These are phyloP conservation scores for Taphrina wiesneri DNA, from an alignment of 1,139 yeast species.

Conservation along the genomic window DNA sequence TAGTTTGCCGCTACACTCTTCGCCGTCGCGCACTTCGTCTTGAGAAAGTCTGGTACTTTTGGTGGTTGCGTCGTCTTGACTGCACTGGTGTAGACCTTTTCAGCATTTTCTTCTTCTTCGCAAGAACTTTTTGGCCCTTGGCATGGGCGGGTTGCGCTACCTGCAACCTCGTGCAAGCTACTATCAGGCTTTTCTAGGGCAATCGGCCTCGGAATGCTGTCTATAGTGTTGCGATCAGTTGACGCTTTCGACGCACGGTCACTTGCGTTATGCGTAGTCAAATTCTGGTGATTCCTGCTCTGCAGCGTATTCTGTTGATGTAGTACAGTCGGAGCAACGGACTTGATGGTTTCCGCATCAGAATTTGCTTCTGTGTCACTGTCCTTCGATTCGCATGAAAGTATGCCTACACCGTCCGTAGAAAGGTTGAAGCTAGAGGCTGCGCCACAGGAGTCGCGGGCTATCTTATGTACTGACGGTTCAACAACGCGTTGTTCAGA, in stretches of 20 bases:
- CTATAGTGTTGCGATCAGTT: neutral
- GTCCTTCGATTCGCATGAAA: neutral
- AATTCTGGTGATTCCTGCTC: neutral
- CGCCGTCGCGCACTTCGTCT: neutral
- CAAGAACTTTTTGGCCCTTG: neutral
- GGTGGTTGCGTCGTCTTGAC: neutral
- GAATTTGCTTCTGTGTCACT: neutral
- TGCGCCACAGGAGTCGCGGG: neutral
- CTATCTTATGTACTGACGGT: neutral
- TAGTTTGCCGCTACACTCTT: neutral
- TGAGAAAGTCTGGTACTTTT: neutral
- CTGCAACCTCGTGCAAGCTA: neutral
- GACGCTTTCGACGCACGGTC: neutral
- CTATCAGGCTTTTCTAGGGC: neutral
- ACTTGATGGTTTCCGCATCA: neutral
- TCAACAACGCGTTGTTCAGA: neutral
- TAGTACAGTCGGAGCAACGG: neutral
- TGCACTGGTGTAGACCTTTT: neutral
- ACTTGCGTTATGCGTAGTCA: neutral
- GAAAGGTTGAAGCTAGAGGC: neutral
- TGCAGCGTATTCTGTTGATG: neutral
- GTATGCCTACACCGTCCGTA: neutral
- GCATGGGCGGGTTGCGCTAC: neutral
- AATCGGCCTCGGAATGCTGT: neutral
- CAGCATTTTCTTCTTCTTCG: neutral